These are phyloP conservation scores for Athelia sp. DNA, from an alignment of 1,284 basidiomycete species.

Conservation along the genomic window DNA sequence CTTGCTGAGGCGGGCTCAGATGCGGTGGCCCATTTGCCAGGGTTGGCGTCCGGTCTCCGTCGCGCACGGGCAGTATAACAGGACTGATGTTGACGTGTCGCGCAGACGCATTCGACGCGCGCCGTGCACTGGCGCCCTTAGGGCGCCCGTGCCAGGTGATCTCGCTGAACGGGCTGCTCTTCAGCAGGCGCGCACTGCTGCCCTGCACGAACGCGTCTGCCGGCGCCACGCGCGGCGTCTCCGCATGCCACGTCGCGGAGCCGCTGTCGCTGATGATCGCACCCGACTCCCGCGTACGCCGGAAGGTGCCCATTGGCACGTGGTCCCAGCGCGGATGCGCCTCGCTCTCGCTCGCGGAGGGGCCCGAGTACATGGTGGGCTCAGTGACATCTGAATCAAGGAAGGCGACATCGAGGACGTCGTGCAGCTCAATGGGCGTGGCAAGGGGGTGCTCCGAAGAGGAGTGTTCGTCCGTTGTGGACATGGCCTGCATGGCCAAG, in stretches of 20 bases:
- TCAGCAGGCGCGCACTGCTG: constrained; percentile 37
- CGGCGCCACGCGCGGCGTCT: constrained; percentile 14
- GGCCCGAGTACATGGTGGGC: constrained; percentile 13
- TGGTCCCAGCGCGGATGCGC: constrained; percentile 60
- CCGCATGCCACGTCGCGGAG: neutral
- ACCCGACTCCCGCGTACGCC: constrained; percentile 51
- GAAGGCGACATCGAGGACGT: constrained; percentile 74
- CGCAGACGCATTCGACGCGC: constrained; percentile 22
- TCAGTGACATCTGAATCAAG: constrained; percentile 51
- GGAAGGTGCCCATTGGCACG: constrained; percentile 70
- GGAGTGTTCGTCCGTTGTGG: constrained; percentile 28
- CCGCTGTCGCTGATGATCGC: constrained; percentile 24
- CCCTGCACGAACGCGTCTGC: constrained; percentile 32
- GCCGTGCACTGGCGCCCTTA: constrained; percentile 10
- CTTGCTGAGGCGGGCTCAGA: constrained; percentile 13
- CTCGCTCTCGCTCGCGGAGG: constrained; percentile 29
- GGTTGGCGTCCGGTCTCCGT: constrained; percentile 54
- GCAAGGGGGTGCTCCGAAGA: constrained; percentile 31
- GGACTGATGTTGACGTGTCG: constrained; percentile 40
- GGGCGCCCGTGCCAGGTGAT: constrained; percentile 46
- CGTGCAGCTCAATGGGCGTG: constrained; percentile 67
- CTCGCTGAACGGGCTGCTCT: constrained; percentile 48
- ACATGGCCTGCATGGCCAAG: constrained; percentile 15
- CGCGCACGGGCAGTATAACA: constrained; percentile 46
- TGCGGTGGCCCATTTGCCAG: constrained; percentile 18